These are phyloP conservation scores for Peribolospora baueri DNA, from an alignment of 768 basidiomycete genomes.

Conservation along the genomic window DNA sequence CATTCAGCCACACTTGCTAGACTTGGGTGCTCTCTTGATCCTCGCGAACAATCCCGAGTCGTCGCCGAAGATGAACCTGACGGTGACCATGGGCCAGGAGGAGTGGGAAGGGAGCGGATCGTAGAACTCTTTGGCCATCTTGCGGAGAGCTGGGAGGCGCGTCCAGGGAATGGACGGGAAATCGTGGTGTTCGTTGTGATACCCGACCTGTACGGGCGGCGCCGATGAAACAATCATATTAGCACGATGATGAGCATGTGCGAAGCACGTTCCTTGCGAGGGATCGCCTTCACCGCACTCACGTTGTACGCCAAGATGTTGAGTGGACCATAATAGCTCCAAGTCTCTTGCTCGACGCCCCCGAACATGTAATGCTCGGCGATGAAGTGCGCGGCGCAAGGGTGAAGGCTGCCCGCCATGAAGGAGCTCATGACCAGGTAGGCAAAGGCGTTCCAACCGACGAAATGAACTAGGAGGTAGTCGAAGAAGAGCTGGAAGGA, in stretches of 20 bases:
- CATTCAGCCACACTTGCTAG: conserved; percentile 14
- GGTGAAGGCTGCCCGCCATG: conserved; percentile 89
- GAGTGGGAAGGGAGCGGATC: conserved; percentile 63
- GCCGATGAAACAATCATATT: neutral
- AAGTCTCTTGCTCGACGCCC: conserved; percentile 77
- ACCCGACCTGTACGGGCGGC: conserved; percentile 43
- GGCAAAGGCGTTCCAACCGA: conserved; percentile 27
- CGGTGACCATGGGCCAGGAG: conserved; percentile 81
- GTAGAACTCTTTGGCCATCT: conserved; percentile 77
- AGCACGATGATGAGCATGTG: neutral
- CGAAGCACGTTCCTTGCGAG: too few relatives aligned
- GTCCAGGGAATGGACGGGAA: conserved; percentile 96
- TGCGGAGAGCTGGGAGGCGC: conserved; percentile 53
- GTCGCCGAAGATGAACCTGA: conserved; percentile 76
- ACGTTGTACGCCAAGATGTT: conserved; percentile 87
- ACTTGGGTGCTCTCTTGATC: conserved; percentile 34
- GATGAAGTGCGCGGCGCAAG: conserved; percentile 91
- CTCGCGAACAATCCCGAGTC: conserved; percentile 73
- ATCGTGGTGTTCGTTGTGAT: conserved; percentile 98
- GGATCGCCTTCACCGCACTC: conserved; percentile 14
- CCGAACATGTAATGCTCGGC: conserved; percentile 90
- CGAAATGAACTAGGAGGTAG: conserved; percentile 27
- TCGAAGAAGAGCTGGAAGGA: conserved; percentile 45
- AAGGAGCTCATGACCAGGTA: conserved; percentile 77
- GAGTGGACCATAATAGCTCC: conserved; percentile 80